phyloP scores from a whole-genome alignment of 768 basidiomycete species.

The Termitomyces sp. region DNA sequence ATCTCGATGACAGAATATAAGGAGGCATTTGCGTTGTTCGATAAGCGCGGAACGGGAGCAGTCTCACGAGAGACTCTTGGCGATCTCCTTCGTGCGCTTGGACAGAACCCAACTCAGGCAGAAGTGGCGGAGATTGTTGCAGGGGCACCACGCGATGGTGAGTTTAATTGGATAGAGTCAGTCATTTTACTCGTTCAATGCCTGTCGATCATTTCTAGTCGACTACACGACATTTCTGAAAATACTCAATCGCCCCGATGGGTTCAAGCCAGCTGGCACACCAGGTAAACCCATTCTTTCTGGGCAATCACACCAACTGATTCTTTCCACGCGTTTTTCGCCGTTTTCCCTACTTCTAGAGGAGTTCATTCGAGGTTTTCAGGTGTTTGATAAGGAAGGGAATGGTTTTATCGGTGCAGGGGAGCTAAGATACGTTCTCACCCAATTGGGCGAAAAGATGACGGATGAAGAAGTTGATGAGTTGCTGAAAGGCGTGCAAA shows the following conservation, averaged over 20 bases:
- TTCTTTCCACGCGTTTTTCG: not conserved
- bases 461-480: constrained; percentile 97
- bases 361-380: constrained; percentile 99
- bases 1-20: constrained; percentile 68
- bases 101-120: constrained; percentile 99
- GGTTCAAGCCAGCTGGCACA: constrained; percentile 80
- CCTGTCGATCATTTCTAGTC: constrained; percentile 38
- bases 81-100: constrained; percentile 87
- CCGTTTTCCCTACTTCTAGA: constrained; percentile 42
- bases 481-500: constrained; percentile 91
- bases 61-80: constrained; percentile 87
- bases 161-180: constrained; percentile 6
- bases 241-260: constrained; percentile 92
- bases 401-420: constrained; percentile 91
- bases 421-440: constrained; percentile 88
- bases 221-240: constrained; percentile 89
- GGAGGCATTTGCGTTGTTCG: constrained; percentile 96
- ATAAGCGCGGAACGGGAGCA: constrained; percentile 90
- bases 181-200: not conserved
- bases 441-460: constrained; percentile 98
- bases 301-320: not conserved
- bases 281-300: constrained; percentile 8
- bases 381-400: constrained; percentile 96
- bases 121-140: constrained; percentile 83
- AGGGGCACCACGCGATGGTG: constrained; percentile 73